Evolutionary conservation across 2,329 filamentous ascomycete genomes (phyloP).

Genomic region (Monilinia fructicola): DNA sequence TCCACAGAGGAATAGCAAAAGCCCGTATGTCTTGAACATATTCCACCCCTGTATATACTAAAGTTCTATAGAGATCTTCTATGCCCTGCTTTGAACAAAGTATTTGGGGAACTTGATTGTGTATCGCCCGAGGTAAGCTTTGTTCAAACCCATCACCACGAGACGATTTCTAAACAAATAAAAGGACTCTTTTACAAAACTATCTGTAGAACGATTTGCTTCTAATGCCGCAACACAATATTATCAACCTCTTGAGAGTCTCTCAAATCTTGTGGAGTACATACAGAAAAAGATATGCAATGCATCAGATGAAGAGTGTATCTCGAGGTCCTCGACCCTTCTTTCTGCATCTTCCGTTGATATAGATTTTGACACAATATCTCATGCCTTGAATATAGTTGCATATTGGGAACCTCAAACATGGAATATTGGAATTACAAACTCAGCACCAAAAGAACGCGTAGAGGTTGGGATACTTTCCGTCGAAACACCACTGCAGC

Average conservation of each 20-base stretch:
- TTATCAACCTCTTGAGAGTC: constrained; percentile 61
- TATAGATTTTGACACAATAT: constrained; percentile 71
- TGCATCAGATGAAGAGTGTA: constrained; percentile 50
- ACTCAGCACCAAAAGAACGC: constrained; percentile 47
- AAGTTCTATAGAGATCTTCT: constrained; percentile 47
- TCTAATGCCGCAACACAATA: constrained; percentile 67
- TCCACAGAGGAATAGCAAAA: constrained; percentile 23
- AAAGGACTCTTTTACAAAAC: constrained; percentile 60
- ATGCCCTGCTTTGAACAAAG: constrained; percentile 57
- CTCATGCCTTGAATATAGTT: constrained; percentile 63
- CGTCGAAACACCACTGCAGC: constrained; percentile 61
- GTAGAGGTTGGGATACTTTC: constrained; percentile 81
- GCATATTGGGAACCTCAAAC: constrained; percentile 57
- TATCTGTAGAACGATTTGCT: constrained; percentile 61
- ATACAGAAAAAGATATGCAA: constrained; percentile 54
- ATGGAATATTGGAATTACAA: constrained; percentile 36
- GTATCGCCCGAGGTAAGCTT: constrained; percentile 46
- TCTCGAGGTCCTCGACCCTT: constrained; percentile 48
- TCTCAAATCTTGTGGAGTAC: constrained; percentile 56
- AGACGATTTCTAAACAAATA: constrained; percentile 23
- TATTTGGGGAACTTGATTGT: constrained; percentile 61
- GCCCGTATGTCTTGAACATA: constrained; percentile 23
- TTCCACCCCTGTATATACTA: constrained; percentile 4
- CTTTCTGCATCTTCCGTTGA: constrained; percentile 65
- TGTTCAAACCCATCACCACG: neutral